Base-by-base conservation (phyloP, 2,329 filamentous ascomycete genomes). In the Orbilia oligospora region DNA sequence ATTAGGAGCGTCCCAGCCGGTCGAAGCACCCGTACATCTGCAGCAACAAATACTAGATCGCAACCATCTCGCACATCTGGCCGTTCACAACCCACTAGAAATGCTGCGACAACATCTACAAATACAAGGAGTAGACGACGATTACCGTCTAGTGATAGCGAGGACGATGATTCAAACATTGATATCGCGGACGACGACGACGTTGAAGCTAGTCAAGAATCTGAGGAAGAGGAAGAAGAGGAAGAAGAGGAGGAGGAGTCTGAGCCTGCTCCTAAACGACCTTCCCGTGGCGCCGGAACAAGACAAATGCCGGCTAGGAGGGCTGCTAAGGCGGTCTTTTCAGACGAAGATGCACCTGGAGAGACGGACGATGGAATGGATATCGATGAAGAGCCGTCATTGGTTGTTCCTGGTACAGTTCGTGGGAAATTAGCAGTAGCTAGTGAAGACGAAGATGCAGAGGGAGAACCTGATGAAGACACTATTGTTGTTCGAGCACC, bases 181-280 rank as follows among this genome's bases (percentile, higher is more conserved):
- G 76, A 79, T 65, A 69, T 79, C 48, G 76, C 76, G 1, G 88
- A 88, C 51, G 85, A 86, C 46, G 83, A 84, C 18, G 81, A 81
- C 14, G 73, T 73, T 10, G 80, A 81, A 49, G 82, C 86, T 2
- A 87, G 85, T 10, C 86, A 86, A 18, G 83, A 85, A 2, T 86
- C 86, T 5, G 85, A 85, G 10, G 86, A 86, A 56, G 86, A 85
- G 9, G 86, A 86, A 18, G 86, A 85, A 22, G 86, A 86, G 46
- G 84, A 85, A 16, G 86, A 87, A 24, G 87, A 88, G 86, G 85
- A 24, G 53, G 69, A 64, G 33, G 65, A 73, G 48, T 76, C 72
- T 2, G 76, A 75, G 27, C 70, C 67, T 14, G 71, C 33, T 84
- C 84, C 41, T 80, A 85, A 18, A 84, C 85, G 56, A 84, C 84